Evolutionary conservation across 2,329 filamentous ascomycete genomes (phyloP).

Genomic region (Furcasterigmium furcatum): DNA sequence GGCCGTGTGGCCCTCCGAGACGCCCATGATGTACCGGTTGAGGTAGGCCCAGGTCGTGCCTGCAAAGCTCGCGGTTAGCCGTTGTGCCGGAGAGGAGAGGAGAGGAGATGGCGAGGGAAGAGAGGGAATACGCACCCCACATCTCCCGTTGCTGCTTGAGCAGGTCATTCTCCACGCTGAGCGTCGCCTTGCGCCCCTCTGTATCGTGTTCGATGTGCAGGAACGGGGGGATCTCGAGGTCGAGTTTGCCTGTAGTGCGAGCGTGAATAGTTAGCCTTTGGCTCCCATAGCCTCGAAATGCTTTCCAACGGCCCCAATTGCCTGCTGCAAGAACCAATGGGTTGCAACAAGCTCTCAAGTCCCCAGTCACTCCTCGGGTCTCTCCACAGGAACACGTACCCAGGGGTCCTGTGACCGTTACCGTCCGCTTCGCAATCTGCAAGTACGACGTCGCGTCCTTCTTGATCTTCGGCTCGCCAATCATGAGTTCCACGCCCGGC

Average conservation of each 20-base stretch:
- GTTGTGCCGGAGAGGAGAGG: neutral
- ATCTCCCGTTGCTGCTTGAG: slow-evolving; percentile 81
- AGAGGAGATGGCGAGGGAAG: neutral
- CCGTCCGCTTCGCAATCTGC: slow-evolving; percentile 59
- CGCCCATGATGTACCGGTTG: slow-evolving; percentile 86
- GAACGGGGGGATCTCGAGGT: slow-evolving; percentile 76
- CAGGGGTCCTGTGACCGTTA: slow-evolving; percentile 78
- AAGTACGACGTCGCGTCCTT: slow-evolving; percentile 57
- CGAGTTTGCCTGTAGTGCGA: slow-evolving; percentile 62
- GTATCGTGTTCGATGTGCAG: slow-evolving; percentile 68
- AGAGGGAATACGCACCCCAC: slow-evolving; percentile 68
- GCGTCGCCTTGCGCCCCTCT: slow-evolving; percentile 56
- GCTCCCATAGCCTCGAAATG: no score
- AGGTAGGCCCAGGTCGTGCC: slow-evolving; percentile 89
- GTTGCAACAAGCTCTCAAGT: no score
- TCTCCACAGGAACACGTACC: slow-evolving; percentile 42
- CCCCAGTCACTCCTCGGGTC: no score
- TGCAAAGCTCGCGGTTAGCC: slow-evolving; percentile 28
- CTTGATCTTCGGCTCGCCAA: slow-evolving; percentile 58
- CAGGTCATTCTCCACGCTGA: slow-evolving; percentile 67
- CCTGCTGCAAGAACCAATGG: no score
- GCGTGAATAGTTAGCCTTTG: slow-evolving; percentile 2
- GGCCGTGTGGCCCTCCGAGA: slow-evolving; percentile 93
- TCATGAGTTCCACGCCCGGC: slow-evolving; percentile 73
- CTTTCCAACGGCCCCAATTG: no score